Evolutionary conservation across 2,329 filamentous ascomycete species (phyloP).

Genomic region (Hypoxylon sp.): DNA sequence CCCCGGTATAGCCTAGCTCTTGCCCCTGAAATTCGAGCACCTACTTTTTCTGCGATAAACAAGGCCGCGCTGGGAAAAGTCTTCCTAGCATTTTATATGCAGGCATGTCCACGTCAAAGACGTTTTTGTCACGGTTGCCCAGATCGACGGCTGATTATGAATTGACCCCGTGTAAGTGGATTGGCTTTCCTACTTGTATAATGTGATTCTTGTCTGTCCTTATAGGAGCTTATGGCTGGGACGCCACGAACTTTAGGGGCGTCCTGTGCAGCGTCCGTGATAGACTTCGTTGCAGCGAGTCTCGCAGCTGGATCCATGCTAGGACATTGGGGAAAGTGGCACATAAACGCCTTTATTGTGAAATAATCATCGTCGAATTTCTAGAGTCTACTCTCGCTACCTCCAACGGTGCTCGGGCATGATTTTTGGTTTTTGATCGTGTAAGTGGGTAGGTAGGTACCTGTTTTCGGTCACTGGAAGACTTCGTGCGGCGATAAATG

Average conservation of each 20-base stretch:
- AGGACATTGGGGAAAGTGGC: background rate
- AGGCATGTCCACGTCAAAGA: constrained; percentile 29
- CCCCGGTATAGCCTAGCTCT: background rate
- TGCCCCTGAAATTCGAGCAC: background rate
- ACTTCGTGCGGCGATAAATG: background rate
- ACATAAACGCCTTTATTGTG: background rate
- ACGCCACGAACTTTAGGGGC: constrained; percentile 16
- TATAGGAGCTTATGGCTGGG: constrained; percentile 18
- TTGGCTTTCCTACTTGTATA: constrained; percentile 19
- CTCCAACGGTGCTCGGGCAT: background rate
- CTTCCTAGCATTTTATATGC: constrained; percentile 33
- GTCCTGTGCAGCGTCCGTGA: constrained; percentile 5
- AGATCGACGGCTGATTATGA: constrained; percentile 32
- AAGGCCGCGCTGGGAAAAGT: background rate
- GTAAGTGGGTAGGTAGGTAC: too few relatives aligned
- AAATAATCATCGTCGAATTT: background rate
- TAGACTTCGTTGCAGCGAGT: background rate
- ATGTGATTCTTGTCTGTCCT: constrained; percentile 19
- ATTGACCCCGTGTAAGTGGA: constrained; percentile 34
- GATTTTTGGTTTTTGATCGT: too few relatives aligned
- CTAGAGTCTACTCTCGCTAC: background rate
- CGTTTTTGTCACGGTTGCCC: constrained; percentile 31
- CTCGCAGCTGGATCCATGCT: background rate
- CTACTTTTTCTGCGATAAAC: background rate
- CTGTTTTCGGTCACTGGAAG: too few relatives aligned